Conservation (phyloP, 2,329 filamentous ascomycete species). For the Drechslerella dactyloides region DNA sequence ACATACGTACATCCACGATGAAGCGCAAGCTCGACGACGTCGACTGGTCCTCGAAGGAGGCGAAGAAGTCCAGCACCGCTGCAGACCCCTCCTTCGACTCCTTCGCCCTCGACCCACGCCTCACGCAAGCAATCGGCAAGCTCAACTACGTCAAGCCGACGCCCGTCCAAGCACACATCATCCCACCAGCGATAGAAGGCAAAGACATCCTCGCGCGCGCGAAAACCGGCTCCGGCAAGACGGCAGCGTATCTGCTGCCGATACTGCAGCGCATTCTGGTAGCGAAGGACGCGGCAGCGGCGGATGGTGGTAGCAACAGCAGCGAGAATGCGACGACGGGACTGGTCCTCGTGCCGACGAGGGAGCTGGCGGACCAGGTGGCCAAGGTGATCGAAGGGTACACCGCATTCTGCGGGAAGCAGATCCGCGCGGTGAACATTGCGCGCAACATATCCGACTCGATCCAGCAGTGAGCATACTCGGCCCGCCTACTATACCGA, state of each 20-base stretch:
- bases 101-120: slow-evolving; percentile 79
- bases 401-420: slow-evolving; percentile 81
- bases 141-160: slow-evolving; percentile 86
- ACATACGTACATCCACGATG: slow-evolving; percentile 59
- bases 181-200: slow-evolving; percentile 84
- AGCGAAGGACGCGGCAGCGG: slow-evolving; percentile 68
- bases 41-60: slow-evolving; percentile 60
- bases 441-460: slow-evolving; percentile 88
- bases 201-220: slow-evolving; percentile 87
- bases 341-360: slow-evolving; percentile 91
- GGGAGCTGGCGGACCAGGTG: slow-evolving; percentile 92
- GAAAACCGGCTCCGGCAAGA: slow-evolving; percentile 96
- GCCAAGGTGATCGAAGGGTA: slow-evolving; percentile 78
- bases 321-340: slow-evolving; percentile 66
- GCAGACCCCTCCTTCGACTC: slow-evolving; percentile 69
- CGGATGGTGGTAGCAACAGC: slow-evolving; percentile 15
- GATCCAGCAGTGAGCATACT: slow-evolving; percentile 70
- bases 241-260: slow-evolving; percentile 90
- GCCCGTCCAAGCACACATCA: slow-evolving; percentile 83
- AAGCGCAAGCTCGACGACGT: slow-evolving; percentile 69
- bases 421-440: slow-evolving; percentile 81
- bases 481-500: too few relatives aligned
- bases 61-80: slow-evolving; percentile 52
- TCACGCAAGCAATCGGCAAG: slow-evolving; percentile 83
- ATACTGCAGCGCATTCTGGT: slow-evolving; percentile 84